Conservation (phyloP, 148 eudicot genomes). For the Rheum nobile region DNA sequence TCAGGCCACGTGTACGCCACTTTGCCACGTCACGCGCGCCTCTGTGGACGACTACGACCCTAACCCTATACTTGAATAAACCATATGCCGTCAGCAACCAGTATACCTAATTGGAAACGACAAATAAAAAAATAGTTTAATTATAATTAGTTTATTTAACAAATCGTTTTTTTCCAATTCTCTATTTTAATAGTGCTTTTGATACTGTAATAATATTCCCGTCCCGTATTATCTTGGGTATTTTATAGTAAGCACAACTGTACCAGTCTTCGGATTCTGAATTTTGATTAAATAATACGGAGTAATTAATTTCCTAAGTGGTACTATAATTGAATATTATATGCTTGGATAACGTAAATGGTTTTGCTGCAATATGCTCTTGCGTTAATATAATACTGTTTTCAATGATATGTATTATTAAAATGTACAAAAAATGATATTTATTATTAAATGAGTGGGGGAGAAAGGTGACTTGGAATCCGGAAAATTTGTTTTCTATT, state of each 20-base stretch:
- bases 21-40: constrained; percentile 8
- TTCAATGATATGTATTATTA: background rate
- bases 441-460: background rate
- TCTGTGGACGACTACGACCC: constrained; percentile 8
- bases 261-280: constrained; percentile 4
- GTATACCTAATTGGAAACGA: background rate
- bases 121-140: background rate
- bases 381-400: background rate
- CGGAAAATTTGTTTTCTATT: background rate
- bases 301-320: background rate
- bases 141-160: background rate
- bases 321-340: background rate
- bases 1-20: constrained; percentile 4
- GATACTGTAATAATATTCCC: background rate
- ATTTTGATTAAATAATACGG: background rate
- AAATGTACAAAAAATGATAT: too few relatives aligned
- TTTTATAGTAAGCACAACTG: background rate
- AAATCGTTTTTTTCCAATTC: background rate
- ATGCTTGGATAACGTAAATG: constrained; percentile 1
- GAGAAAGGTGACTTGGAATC: background rate
- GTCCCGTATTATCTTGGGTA: background rate
- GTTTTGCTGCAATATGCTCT: constrained; percentile 1
- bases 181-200: background rate
- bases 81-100: background rate
- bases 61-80: background rate